Conservation (phyloP, 495 filamentous ascomycete species). For the Thermochaetoides thermophila region DNA sequence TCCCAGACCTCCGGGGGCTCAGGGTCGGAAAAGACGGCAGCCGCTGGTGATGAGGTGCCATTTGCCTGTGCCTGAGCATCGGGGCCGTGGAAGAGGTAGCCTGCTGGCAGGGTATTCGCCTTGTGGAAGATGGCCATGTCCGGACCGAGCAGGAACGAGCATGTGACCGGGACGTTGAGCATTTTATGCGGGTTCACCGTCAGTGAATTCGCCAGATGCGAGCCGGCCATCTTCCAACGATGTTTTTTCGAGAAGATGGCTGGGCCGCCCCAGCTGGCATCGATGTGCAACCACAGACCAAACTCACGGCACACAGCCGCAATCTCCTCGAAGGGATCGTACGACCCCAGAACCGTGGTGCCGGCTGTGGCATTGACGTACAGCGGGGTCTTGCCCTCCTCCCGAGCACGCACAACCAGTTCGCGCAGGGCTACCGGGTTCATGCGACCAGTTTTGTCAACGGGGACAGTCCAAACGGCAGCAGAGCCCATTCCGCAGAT, state of each 20-base stretch:
- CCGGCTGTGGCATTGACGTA: conserved; percentile 94
- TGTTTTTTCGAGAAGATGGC: conserved; percentile 61
- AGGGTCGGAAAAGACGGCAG: neutral
- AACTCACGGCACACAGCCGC: conserved; percentile 54
- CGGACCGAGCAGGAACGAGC: conserved; percentile 68
- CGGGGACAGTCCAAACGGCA: conserved; percentile 56
- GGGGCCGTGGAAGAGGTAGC: conserved; percentile 66
- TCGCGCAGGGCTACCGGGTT: conserved; percentile 45
- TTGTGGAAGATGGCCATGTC: conserved; percentile 62
- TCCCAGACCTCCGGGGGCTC: conserved; percentile 47
- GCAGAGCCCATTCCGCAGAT: conserved; percentile 68
- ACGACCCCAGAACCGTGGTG: conserved; percentile 84
- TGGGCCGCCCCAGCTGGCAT: conserved; percentile 80
- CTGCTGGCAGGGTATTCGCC: conserved; percentile 75
- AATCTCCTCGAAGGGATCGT: conserved; percentile 64
- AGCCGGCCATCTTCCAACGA: conserved; percentile 48
- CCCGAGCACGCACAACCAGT: conserved; percentile 40
- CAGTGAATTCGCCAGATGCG: conserved; percentile 60
- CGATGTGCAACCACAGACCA: conserved; percentile 79
- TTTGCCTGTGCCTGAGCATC: neutral
- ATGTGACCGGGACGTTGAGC: conserved; percentile 81
- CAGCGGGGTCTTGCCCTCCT: conserved; percentile 62
- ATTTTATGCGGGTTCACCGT: conserved; percentile 94
- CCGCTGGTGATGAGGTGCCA: conserved; percentile 4
- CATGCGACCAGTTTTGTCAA: conserved; percentile 62